A percentile compares a stretch with the other conserved stretches of the same genome.
These are phyloP conservation scores for Orychophragmus violaceus DNA, from an alignment of 345 rosid species.

Conservation along the genomic window DNA sequence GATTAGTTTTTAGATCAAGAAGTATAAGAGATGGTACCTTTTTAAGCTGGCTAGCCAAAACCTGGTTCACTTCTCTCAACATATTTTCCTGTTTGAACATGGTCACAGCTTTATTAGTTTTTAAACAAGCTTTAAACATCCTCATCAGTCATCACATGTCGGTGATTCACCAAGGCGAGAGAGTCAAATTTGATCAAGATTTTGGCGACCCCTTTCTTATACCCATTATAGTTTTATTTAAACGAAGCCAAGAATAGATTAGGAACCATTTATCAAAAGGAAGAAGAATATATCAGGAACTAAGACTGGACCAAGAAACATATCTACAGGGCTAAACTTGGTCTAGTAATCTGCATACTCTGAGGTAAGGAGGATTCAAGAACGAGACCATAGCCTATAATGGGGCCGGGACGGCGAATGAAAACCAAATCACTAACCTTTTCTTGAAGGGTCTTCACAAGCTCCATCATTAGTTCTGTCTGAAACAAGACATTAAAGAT, in stretches of 20 bases:
- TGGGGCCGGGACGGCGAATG: neutral
- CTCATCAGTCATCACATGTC: too few species aligned
- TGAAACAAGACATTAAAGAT: neutral
- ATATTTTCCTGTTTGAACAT: slow-evolving; percentile 19
- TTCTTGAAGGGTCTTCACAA: slow-evolving; percentile 7
- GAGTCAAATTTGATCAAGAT: too few species aligned
- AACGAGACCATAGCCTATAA: too few species aligned
- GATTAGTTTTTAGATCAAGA: neutral
- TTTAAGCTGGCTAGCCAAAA: neutral
- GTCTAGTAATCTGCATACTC: too few species aligned
- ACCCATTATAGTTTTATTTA: too few species aligned
- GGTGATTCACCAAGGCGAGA: neutral
- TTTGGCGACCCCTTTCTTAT: too few species aligned
- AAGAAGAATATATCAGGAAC: too few species aligned
- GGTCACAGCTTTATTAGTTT: neutral
- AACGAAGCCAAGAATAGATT: neutral
- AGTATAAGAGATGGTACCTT: slow-evolving; percentile 9
- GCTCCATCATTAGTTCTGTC: slow-evolving; percentile 6
- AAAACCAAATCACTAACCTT: slow-evolving; percentile 16
- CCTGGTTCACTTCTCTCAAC: slow-evolving; percentile 4
- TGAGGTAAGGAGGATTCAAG: too few species aligned
- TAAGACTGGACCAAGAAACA: neutral
- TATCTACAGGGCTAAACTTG: neutral
- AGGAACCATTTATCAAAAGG: too few species aligned
- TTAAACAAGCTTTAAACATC: neutral